phyloP scores from a whole-genome alignment of 2,329 filamentous ascomycete species.

The Chaetoscypha palmicola region DNA sequence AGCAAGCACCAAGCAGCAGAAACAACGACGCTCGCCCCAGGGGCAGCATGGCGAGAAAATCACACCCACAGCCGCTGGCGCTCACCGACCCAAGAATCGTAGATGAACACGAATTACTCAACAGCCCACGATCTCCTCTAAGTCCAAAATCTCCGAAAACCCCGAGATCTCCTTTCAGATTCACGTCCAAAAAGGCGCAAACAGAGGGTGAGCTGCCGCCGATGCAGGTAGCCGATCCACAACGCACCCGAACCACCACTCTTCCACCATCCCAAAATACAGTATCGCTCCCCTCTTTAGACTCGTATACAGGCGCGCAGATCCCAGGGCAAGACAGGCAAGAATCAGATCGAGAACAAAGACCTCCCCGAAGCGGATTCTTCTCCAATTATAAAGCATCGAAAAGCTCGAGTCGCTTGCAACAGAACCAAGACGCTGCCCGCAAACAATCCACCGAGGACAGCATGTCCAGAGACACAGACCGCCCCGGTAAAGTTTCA shows the following conservation, averaged over 20 bases:
- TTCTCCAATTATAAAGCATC: slow-evolving; percentile 42
- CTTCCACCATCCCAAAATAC: slow-evolving; percentile 19
- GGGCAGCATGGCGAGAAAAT: slow-evolving; percentile 26
- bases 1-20: not conserved
- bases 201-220: slow-evolving; percentile 16
- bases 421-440: slow-evolving; percentile 29
- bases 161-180: slow-evolving; percentile 28
- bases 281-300: slow-evolving; percentile 18
- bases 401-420: slow-evolving; percentile 38
- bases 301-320: slow-evolving; percentile 8
- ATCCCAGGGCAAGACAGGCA: slow-evolving; percentile 13
- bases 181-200: slow-evolving; percentile 23
- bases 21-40: slow-evolving; percentile 17
- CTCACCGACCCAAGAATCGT: slow-evolving; percentile 17
- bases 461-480: slow-evolving; percentile 30
- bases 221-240: slow-evolving; percentile 16
- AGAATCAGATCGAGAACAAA: slow-evolving; percentile 20
- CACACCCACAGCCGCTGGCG: slow-evolving; percentile 28
- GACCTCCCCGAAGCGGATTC: slow-evolving; percentile 31
- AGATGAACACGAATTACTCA: slow-evolving; percentile 15
- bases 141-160: slow-evolving; percentile 26
- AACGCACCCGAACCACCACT: slow-evolving; percentile 14
- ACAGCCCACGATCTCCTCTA: slow-evolving; percentile 21
- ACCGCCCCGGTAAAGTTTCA: slow-evolving; percentile 27
- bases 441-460: slow-evolving; percentile 31